These are phyloP conservation scores for Chlamydomonas applanata DNA, from an alignment of 139 green algal species.

Conservation along the genomic window DNA sequence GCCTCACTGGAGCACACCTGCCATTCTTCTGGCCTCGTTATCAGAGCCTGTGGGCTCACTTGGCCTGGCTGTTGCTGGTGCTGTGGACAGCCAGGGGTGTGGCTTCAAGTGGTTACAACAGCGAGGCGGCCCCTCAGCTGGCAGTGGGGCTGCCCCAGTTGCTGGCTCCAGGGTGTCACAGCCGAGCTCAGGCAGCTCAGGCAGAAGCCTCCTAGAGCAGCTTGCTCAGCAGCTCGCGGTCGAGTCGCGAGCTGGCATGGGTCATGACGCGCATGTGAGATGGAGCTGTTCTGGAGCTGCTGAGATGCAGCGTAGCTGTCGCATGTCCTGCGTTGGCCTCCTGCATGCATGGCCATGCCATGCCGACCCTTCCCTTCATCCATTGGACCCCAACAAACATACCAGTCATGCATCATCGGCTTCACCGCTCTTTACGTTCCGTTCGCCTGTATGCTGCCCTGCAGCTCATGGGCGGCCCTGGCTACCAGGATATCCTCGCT, in stretches of 20 bases:
- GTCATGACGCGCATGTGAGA: background rate
- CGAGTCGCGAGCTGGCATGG: background rate
- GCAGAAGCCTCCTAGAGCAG: conserved; percentile 12
- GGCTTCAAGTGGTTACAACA: no score
- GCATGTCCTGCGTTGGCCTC: no score
- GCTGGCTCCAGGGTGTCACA: background rate
- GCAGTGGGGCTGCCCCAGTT: background rate
- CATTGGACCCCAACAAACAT: no score
- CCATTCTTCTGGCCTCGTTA: no score
- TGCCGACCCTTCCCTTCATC: background rate
- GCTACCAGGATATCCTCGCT: conserved; percentile 8
- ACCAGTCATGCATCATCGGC: no score
- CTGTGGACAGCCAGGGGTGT: no score
- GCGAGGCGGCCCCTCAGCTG: no score
- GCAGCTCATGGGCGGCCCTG: conserved; percentile 21
- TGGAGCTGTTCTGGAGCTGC: background rate
- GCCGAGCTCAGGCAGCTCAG: background rate
- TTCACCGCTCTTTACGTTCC: no score
- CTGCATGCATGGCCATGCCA: no score
- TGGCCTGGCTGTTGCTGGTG: no score
- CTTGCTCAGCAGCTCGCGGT: conserved; percentile 9
- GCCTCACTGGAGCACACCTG: no score
- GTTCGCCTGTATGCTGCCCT: background rate
- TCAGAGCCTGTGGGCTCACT: no score
- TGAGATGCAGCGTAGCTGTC: background rate